Percentiles rank a stretch among this genome's conserved stretches.
phyloP scores from a whole-genome alignment of 2,329 filamentous ascomycete species.

The Aureobasidium sp. region DNA sequence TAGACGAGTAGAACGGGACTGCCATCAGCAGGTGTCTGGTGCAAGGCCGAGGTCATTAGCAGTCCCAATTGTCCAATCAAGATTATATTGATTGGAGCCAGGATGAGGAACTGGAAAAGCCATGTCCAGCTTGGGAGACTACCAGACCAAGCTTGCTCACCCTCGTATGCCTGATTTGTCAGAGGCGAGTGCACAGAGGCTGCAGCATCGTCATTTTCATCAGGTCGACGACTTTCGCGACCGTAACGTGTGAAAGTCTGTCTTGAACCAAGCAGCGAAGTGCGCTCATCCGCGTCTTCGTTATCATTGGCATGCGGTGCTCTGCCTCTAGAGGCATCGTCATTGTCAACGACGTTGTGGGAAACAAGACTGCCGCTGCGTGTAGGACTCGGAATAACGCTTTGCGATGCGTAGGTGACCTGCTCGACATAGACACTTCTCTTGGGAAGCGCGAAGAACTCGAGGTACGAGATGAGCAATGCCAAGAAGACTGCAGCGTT shows the following conservation, averaged over 20 bases:
- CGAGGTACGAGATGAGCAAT: slow-evolving; percentile 65
- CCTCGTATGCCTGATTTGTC: slow-evolving; percentile 44
- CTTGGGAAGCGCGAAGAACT: slow-evolving; percentile 64
- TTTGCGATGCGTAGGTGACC: slow-evolving; percentile 31
- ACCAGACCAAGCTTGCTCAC: slow-evolving; percentile 81
- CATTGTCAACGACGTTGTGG: not conserved
- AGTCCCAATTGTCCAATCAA: slow-evolving; percentile 70
- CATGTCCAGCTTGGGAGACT: slow-evolving; percentile 76
- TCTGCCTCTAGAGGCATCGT: slow-evolving; percentile 14
- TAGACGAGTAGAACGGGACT: slow-evolving; percentile 64
- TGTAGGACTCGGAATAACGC: not conserved
- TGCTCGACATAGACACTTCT: slow-evolving; percentile 62
- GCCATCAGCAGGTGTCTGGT: slow-evolving; percentile 81
- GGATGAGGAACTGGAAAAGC: slow-evolving; percentile 74
- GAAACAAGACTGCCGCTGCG: slow-evolving; percentile 4
- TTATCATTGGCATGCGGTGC: slow-evolving; percentile 30
- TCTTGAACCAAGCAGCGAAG: slow-evolving; percentile 41
- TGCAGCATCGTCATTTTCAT: slow-evolving; percentile 20
- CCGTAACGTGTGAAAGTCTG: slow-evolving; percentile 18
- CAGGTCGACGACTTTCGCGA: slow-evolving; percentile 14
- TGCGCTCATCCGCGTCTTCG: slow-evolving; percentile 46
- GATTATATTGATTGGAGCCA: slow-evolving; percentile 70
- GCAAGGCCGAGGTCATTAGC: slow-evolving; percentile 60
- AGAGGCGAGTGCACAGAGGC: slow-evolving; percentile 20
- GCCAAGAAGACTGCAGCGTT: slow-evolving; percentile 68